Percentiles rank a stretch among this genome's conserved stretches.
phyloP scores from a whole-genome alignment of 805 yeast species.

The Phaffomyces antillensis region DNA sequence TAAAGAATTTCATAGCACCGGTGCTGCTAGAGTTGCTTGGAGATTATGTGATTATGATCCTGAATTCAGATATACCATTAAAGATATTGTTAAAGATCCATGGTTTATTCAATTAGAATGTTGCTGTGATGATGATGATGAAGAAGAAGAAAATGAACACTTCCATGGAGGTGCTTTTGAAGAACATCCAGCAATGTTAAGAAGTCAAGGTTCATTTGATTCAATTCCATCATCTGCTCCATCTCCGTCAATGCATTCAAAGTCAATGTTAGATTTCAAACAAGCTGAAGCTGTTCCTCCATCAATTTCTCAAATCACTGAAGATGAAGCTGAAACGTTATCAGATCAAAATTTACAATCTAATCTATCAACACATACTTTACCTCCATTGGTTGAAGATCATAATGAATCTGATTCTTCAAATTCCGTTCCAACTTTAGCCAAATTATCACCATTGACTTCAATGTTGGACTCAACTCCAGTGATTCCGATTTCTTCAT shows the following conservation, averaged over 20 bases:
- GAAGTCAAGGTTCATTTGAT: conserved; percentile 4
- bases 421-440: not conserved
- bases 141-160: conserved; percentile 10
- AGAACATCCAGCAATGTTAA: not conserved
- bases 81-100: conserved; percentile 50
- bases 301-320: not conserved
- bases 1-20: conserved; percentile 46
- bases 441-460: not conserved
- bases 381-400: conserved; percentile 13
- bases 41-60: conserved; percentile 61
- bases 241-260: conserved; percentile 6
- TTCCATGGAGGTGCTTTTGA: conserved; percentile 4
- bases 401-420: conserved; percentile 9
- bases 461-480: not conserved
- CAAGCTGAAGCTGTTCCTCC: not conserved
- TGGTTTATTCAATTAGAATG: conserved; percentile 56
- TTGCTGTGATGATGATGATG: conserved; percentile 44
- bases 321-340: not conserved
- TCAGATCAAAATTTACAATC: conserved; percentile 4
- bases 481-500: not conserved
- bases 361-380: not conserved
- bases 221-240: conserved; percentile 2
- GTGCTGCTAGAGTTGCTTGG: conserved; percentile 69
- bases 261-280: conserved; percentile 22
- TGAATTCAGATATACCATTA: conserved; percentile 44